phyloP scores from a whole-genome alignment of 768 basidiomycete species.

The Boletus patriciae region DNA sequence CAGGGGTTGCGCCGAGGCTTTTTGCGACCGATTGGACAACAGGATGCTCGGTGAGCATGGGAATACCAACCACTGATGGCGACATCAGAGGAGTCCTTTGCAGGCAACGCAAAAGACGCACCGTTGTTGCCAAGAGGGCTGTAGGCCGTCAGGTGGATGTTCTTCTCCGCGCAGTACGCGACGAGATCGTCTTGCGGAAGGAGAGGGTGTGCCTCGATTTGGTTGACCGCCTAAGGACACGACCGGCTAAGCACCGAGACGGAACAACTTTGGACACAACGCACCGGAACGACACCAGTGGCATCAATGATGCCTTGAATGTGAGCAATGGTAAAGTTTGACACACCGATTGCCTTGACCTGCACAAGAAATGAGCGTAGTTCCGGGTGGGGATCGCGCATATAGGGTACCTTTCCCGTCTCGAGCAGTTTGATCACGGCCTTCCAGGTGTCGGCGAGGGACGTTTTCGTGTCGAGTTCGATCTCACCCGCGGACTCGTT shows the following conservation, averaged over 20 bases:
- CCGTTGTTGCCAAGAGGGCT: constrained; percentile 82
- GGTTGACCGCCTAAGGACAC: constrained; percentile 56
- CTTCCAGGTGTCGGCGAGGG: constrained; percentile 80
- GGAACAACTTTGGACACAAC: constrained; percentile 16
- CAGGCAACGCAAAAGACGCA: constrained; percentile 33
- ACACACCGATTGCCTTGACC: constrained; percentile 76
- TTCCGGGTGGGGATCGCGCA: not conserved
- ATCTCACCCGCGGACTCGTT: constrained; percentile 44
- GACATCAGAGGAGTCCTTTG: not conserved
- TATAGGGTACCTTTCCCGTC: constrained; percentile 57
- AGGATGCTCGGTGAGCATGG: constrained; percentile 67
- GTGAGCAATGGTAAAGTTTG: constrained; percentile 72
- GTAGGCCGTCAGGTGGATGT: constrained; percentile 70
- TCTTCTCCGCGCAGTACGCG: constrained; percentile 64
- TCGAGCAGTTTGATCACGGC: constrained; percentile 71
- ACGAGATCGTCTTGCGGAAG: constrained; percentile 74
- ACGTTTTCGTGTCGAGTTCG: constrained; percentile 56
- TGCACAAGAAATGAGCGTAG: constrained; percentile 21
- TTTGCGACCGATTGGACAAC: constrained; percentile 62
- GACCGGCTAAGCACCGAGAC: not conserved
- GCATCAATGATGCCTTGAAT: constrained; percentile 66
- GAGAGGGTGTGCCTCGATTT: constrained; percentile 82
- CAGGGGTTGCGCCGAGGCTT: constrained; percentile 62
- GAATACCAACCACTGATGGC: constrained; percentile 53
- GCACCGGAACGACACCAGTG: constrained; percentile 71